Base-by-base conservation (phyloP, 805 yeast genomes). In the Starmerella bacillaris region DNA sequence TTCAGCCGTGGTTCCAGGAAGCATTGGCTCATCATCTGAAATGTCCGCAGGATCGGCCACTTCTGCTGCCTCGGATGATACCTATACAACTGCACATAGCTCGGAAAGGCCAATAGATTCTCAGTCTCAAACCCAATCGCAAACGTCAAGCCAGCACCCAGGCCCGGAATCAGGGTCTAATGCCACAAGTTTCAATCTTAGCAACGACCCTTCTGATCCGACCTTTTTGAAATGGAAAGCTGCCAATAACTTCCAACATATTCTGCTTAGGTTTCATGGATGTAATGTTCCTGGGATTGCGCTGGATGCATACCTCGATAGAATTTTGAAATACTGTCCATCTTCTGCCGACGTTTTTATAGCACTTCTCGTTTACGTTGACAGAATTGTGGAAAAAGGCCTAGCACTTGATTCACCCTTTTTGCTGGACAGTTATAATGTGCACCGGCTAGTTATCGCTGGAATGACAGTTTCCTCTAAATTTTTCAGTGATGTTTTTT, bases 331-430 rank as follows among this genome's bases (percentile, higher is more conserved):
- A 57, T 89, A 89, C 58, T 89, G 99, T 55, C 96, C 99, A 0
- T 89, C 89, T n/a, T 84, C 98, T 2, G 86, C 86, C 56, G 96
- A 89, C 54, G 96, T 89, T 22, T 89, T 84, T 55, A 60, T 89
- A 32, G 75, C 94, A 26, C 59, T 89, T 24, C 63, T 89, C 48
- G 95, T 89, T 21, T 89, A 89, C 55, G 83, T 89, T 59, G 99
- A 89, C 57, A 63, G 96, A 42, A 82, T 86, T 30, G 89, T 93
- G 15, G 79, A 42, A 82, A 89, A 29, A 77, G 78, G 43, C 36
- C 48, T 14, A 41, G 11, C 24, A 33, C 36, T 27, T 36, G 38
- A 27, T 40, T 38, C 42, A 53, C 57, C 80, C 40, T 84, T 89
- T 55, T 93, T 86, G 7, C 80, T 89, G 84, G 96, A 89, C 57